These are phyloP conservation scores for Beauveria sp. DNA, from an alignment of 2,329 filamentous ascomycete genomes.

Conservation along the genomic window DNA sequence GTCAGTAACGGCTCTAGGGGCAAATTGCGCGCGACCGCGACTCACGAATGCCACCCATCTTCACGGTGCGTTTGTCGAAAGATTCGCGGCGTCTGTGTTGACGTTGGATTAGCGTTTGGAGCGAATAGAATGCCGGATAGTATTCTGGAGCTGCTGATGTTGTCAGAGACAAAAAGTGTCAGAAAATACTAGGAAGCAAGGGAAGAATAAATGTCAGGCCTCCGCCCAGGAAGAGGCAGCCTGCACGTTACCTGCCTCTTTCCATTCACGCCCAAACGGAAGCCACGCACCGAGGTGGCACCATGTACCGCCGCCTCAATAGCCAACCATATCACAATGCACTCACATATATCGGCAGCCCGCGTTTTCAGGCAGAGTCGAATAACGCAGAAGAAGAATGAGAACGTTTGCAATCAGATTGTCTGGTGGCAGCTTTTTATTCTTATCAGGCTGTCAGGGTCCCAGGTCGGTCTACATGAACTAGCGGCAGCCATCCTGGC, in stretches of 20 bases:
- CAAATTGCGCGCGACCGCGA: slow-evolving; percentile 14
- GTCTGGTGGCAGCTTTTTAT: not conserved
- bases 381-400: not conserved
- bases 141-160: slow-evolving; percentile 2
- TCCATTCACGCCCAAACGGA: not conserved
- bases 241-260: slow-evolving; percentile 7
- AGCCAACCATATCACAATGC: not conserved
- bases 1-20: not conserved
- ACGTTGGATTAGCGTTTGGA: slow-evolving; percentile 14
- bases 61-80: slow-evolving; percentile 17
- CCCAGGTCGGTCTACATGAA: not conserved
- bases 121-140: slow-evolving; percentile 7
- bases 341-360: not conserved
- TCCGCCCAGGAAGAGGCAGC: slow-evolving; percentile 5
- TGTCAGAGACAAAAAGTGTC: slow-evolving; percentile 1
- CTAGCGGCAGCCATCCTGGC: not conserved
- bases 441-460: not conserved
- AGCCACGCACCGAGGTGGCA: not conserved
- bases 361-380: not conserved
- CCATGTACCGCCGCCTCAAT: not conserved
- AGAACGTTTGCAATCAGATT: not conserved
- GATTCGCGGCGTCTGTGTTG: not conserved
- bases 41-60: slow-evolving; percentile 48
- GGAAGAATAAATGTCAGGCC: slow-evolving; percentile 1
- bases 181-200: not conserved